Base-by-base conservation (phyloP, 257 asterid genomes). In the Cruciata laevipes region DNA sequence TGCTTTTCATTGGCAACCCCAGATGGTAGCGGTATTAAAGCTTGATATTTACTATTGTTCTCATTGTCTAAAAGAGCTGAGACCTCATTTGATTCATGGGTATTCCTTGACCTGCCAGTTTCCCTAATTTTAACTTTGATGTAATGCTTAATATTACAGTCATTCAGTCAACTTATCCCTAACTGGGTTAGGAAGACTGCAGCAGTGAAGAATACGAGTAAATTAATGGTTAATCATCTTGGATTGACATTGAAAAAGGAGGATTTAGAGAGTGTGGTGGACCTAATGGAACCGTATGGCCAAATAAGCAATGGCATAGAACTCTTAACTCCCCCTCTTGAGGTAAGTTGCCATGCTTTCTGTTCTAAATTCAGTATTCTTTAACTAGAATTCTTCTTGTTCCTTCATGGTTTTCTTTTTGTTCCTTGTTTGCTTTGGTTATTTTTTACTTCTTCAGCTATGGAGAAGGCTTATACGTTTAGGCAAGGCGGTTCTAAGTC, bases 281-380 rank as follows among this genome's bases (percentile, higher is more conserved):
- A 94, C 63, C 81, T 84, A 68, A 90, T 94, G 99, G 99, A 94
- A 78, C 99, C 99, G 52, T 88, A 88, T 80, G 97, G 99, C 75
- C 89, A 85, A 81, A 85, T 90, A 71, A 85, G 60, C 81, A 88
- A 80, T 55, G 99, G 95, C 44, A 85, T 85, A 57, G 99, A 94
- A 79, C 66, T 84, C 72, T 74, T 85, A 65, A 90, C 82, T 80
- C 99, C 99, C 60, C 95, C 95, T 73, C 78, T 83, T 70, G 91
- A 90, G 77, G 99, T 93, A 77, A 82, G 96, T 69, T 38, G 40
- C 70, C 70, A 18, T 20, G 0, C 75, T 62, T 55, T 65, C 51
- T 56, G 52, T 25, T 3, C 21, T 9, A 35, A 37, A 20, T 40
- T 27, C 6, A 17, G 38, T 55, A 12, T 42, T 17, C 21, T 25